A percentile compares a stretch with the other conserved stretches of the same genome.
These are phyloP conservation scores for Alternaria postmessia DNA, from an alignment of 2,329 filamentous ascomycete species.

Conservation along the genomic window DNA sequence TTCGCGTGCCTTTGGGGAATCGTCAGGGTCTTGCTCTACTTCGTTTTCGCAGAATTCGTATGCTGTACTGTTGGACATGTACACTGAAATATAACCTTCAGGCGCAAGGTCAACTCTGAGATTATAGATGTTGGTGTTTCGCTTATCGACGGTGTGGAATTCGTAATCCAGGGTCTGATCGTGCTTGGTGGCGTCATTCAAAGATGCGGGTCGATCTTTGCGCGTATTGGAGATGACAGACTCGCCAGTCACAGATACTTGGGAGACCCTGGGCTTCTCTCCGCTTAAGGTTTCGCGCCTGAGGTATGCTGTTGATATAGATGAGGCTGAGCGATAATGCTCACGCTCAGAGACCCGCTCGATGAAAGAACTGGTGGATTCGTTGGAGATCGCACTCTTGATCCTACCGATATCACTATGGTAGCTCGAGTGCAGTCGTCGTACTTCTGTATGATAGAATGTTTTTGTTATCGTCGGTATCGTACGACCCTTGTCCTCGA, in stretches of 20 bases:
- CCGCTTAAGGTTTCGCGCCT: neutral
- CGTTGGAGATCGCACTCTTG: neutral
- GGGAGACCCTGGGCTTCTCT: neutral
- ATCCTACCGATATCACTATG: neutral
- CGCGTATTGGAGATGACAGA: neutral
- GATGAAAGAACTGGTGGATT: neutral
- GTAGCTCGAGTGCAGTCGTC: neutral
- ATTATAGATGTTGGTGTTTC: constrained; percentile 2
- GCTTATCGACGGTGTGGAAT: neutral
- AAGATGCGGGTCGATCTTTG: neutral
- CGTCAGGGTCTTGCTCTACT: neutral
- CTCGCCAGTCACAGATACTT: neutral
- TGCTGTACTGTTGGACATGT: constrained; percentile 1
- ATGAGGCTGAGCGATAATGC: neutral
- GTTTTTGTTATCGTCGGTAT: neutral
- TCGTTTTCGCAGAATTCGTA: constrained; percentile 4
- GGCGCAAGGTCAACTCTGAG: constrained; percentile 1
- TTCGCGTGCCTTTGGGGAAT: neutral
- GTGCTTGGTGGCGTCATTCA: neutral
- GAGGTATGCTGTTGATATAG: neutral
- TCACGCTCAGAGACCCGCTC: neutral
- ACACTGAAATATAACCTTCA: constrained; percentile 13
- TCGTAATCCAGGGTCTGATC: fast-evolving
- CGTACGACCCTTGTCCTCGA: neutral
- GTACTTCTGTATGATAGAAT: neutral